Base-by-base conservation (phyloP, 2,329 filamentous ascomycete species). In the Aspergillus uvarum region DNA sequence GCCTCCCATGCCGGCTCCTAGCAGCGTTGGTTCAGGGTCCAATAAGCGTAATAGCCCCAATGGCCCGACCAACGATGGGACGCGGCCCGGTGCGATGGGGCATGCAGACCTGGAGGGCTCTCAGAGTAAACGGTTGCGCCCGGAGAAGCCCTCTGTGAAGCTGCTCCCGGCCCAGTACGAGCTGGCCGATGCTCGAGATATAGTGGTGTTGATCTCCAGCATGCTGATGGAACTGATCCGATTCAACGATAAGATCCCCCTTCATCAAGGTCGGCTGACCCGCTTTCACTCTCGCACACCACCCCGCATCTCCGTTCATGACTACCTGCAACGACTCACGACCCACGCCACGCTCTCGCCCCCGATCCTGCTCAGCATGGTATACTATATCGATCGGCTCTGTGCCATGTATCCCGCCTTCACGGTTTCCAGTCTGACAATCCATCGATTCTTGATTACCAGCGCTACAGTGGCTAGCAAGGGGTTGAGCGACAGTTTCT, bases 141-240 rank as follows among this genome's bases (percentile, higher is more conserved):
- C 79, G 3, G 74, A 76, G 16, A 76, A 78, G 14, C 77, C 80
- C 3, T 76, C 75, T 2, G 69, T 80, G 56, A 87, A 86, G 70
- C 67, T 82, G 59, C 83, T 82, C 60, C 80, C 95, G 1, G 76
- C 84, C 61, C 83, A 84, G 69, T 99, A 99, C 75, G 92, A 96
- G 75, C 80, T 87, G 11, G 96, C 91, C 73, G 82, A 89, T 44
- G 86, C 91, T 8, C 90, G 92, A 70, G 93, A 97, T 73, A 85
- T 99, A 72, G 95, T 96, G 29, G 83, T 94, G 47, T 80, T 99
- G 62, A 95, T 99, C 66, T 88, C 93, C 50, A 91, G 96, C 71
- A 98, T 99, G 95, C 83, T 99, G 51, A 89, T 93, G 76, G 95
- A 99, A 77, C 81, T 99, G 51, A 96, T 99, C 67, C 88, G 91